Base-by-base conservation (phyloP, 2,329 filamentous ascomycete genomes). In the Exophiala oligosperma region DNA sequence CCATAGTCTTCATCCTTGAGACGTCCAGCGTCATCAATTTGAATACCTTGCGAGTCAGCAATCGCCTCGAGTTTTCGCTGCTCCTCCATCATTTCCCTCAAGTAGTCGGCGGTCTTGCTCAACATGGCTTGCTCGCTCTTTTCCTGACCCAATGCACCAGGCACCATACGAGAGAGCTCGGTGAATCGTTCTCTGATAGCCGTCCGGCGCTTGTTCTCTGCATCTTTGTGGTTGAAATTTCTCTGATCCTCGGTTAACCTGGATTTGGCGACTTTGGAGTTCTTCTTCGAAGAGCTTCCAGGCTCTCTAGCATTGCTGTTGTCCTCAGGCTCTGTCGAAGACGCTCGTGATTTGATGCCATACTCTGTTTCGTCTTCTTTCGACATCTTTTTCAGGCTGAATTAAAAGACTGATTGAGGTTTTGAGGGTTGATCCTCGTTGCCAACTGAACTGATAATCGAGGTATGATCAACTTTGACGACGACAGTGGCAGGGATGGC, bases 111-210 rank as follows among this genome's bases (percentile, higher is more conserved):
- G 0, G 87, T 89, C 64, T 82, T 82, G 62, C 86, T 84, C 23
- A 96, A 79, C n/a, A 96, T 91, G 17, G 91, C 80, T 28, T 90
- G 90, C 72, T 96, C 92, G 63, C 90, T 94, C 47, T 91, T 85
- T 1, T 89, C 92, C 69, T 92, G 89, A 0, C 92, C 92, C 67
- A 90, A 84, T 53, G 95, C 80, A 0, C 90, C 91, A 0, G 92
- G 92, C 1, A 96, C 90, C 32, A 95, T 81, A 53, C 87, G 84
- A 14, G 90, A 90, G 26, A 96, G 81, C 35, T 86, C 83, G 72
- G 96, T 91, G 71, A 95, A 96, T 56, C 89, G 90, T 58, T 90
- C 86, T 48, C 92, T 83, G 64, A 96, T 96, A 12, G 88, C 89
- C 57, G 86, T 82, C 46, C 86, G 84, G 37, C 86, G 84, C 73